A percentile compares a stretch with the other conserved stretches of the same genome.
These are phyloP conservation scores for Gastrolobium villosum DNA, from an alignment of 306 rosid genomes.

Conservation along the genomic window DNA sequence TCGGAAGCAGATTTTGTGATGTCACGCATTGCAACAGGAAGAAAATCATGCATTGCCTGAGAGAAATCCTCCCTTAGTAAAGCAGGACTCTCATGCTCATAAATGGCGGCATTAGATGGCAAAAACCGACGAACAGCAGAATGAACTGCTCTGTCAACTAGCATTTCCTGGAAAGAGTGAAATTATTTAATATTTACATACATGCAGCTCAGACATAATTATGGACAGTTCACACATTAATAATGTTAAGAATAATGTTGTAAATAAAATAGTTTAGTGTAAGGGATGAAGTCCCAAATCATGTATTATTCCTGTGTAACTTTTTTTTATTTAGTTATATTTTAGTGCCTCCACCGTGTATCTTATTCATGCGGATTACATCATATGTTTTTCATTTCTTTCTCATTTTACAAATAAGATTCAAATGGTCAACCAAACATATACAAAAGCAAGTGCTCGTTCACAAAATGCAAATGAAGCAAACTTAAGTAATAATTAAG, in stretches of 20 bases:
- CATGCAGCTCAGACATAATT: constrained; percentile 31
- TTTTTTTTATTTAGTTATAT: too few relatives aligned
- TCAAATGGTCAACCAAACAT: constrained; percentile 37
- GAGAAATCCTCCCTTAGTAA: constrained; percentile 82
- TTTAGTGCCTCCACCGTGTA: too few relatives aligned
- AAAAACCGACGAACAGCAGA: constrained; percentile 83
- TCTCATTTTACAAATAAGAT: not conserved
- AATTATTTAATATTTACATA: constrained; percentile 33
- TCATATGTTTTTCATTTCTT: too few relatives aligned
- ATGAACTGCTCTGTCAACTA: constrained; percentile 95
- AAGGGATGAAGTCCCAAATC: too few relatives aligned
- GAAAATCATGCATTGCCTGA: constrained; percentile 89
- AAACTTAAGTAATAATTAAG: constrained; percentile 1
- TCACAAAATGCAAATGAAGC: constrained; percentile 19
- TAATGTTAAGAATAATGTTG: not conserved
- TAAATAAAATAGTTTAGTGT: too few relatives aligned
- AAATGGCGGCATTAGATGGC: constrained; percentile 54
- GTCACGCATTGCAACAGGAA: constrained; percentile 97
- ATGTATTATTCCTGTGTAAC: too few relatives aligned
- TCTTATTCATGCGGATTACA: too few relatives aligned
- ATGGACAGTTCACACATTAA: constrained; percentile 15
- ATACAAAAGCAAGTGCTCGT: constrained; percentile 6
- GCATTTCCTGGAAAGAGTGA: constrained; percentile 76
- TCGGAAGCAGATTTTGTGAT: constrained; percentile 79
- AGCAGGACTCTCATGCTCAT: constrained; percentile 66